These are phyloP conservation scores for Haplographium delicatum DNA, from an alignment of 495 filamentous ascomycete species.

Conservation along the genomic window DNA sequence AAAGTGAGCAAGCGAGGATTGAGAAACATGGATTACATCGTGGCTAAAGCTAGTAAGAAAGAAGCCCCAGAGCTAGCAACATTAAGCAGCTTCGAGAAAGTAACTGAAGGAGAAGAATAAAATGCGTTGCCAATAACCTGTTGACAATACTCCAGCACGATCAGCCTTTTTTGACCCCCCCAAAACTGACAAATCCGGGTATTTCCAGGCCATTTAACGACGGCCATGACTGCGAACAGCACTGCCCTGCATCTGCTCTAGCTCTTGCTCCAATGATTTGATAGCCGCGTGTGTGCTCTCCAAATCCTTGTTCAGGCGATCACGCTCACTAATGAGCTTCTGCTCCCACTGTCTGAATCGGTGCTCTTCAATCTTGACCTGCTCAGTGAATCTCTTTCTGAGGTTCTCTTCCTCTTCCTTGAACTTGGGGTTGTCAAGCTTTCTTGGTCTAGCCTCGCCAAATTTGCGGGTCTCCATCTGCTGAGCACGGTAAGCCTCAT, in stretches of 20 bases:
- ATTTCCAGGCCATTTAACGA: slow-evolving; percentile 52
- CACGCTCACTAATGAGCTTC: slow-evolving; percentile 96
- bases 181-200: neutral
- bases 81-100: slow-evolving; percentile 17
- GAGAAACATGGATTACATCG: slow-evolving; percentile 41
- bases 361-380: slow-evolving; percentile 99
- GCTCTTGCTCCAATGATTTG: slow-evolving; percentile 89
- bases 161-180: neutral
- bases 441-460: slow-evolving; percentile 91
- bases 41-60: slow-evolving; percentile 31
- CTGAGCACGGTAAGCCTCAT: slow-evolving; percentile 96
- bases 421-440: slow-evolving; percentile 99
- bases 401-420: slow-evolving; percentile 98
- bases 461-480: slow-evolving; percentile 99
- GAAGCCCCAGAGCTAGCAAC: slow-evolving; percentile 14
- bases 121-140: slow-evolving; percentile 17
- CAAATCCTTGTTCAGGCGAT: slow-evolving; percentile 98
- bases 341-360: slow-evolving; percentile 99
- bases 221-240: slow-evolving; percentile 91
- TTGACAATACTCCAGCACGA: slow-evolving; percentile 12
- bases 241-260: slow-evolving; percentile 90
- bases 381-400: slow-evolving; percentile 98
- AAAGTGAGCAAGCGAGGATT: neutral
- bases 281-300: slow-evolving; percentile 96
- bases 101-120: slow-evolving; percentile 16